Percentiles rank a stretch among this genome's conserved stretches.
Evolutionary conservation across 495 filamentous ascomycete genomes (phyloP).

Genomic region (Haplographium delicatum): DNA sequence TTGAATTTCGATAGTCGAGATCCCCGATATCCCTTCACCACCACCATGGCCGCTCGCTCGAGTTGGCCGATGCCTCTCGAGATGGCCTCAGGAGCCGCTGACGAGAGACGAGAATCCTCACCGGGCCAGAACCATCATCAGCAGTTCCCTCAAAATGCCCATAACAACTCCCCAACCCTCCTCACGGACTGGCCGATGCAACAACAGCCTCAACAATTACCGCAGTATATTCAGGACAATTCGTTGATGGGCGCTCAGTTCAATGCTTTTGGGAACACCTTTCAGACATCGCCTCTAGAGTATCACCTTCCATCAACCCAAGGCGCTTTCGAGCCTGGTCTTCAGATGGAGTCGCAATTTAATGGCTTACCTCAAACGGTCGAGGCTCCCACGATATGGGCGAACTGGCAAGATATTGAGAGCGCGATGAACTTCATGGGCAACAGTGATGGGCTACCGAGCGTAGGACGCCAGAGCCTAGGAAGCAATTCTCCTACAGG

Average conservation of each 20-base stretch:
- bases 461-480: constrained; percentile 46
- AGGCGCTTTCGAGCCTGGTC: constrained; percentile 53
- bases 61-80: constrained; percentile 27
- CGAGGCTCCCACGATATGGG: constrained; percentile 56
- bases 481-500: constrained; percentile 77
- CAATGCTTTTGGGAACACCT: constrained; percentile 40
- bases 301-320: constrained; percentile 68
- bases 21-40: constrained; percentile 42
- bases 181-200: constrained; percentile 49
- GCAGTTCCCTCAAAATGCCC: constrained; percentile 20
- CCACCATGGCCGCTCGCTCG: constrained; percentile 27
- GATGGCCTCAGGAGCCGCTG: constrained; percentile 23
- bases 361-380: constrained; percentile 57
- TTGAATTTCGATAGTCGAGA: constrained; percentile 50
- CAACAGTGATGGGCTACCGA: constrained; percentile 45
- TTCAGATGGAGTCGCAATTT: constrained; percentile 62
- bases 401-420: constrained; percentile 72
- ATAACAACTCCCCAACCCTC: constrained; percentile 35
- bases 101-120: constrained; percentile 23
- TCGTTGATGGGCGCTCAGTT: constrained; percentile 39
- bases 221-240: constrained; percentile 47
- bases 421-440: constrained; percentile 47
- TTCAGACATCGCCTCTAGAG: constrained; percentile 55
- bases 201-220: constrained; percentile 41
- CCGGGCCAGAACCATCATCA: constrained; percentile 18